Evolutionary conservation across 495 filamentous ascomycete genomes (phyloP).

Genomic region (Hypoxylon crocopeplum): DNA sequence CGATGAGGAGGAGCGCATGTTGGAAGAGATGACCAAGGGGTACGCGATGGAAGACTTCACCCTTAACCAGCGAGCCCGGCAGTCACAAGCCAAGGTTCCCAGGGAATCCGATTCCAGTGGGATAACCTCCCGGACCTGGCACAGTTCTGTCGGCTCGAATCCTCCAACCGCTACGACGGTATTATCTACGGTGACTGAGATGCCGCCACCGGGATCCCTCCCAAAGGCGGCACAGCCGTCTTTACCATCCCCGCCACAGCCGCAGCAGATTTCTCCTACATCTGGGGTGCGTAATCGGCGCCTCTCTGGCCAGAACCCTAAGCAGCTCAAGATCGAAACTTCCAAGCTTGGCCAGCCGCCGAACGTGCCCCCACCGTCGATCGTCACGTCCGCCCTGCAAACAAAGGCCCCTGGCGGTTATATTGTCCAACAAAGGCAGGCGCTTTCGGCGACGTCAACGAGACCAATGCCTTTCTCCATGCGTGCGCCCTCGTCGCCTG

Average conservation of each 20-base stretch:
- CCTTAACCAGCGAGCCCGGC: conserved; percentile 50
- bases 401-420: conserved; percentile 51
- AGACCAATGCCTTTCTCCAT: conserved; percentile 42
- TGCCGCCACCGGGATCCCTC: conserved; percentile 43
- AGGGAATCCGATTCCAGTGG: conserved; percentile 89
- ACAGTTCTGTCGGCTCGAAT: conserved; percentile 82
- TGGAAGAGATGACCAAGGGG: conserved; percentile 91
- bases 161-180: conserved; percentile 74
- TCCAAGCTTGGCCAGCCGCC: conserved; percentile 54
- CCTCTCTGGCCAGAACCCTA: conserved; percentile 77
- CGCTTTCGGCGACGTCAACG: conserved; percentile 49
- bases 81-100: conserved; percentile 68
- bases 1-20: conserved; percentile 88
- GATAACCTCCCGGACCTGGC: conserved; percentile 83
- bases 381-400: conserved; percentile 49
- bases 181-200: conserved; percentile 80
- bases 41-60: conserved; percentile 89
- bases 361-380: conserved; percentile 43
- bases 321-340: conserved; percentile 92
- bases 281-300: conserved; percentile 78
- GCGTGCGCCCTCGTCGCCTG: conserved; percentile 43
- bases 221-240: conserved; percentile 41
- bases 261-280: conserved; percentile 47
- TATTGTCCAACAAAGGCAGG: conserved; percentile 55
- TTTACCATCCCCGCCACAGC: conserved; percentile 54